Evolutionary conservation across 495 filamentous ascomycete species (phyloP), one percentile per base, ranked within the genome.

Genomic region (Aspergillus bridgeri): DNA sequence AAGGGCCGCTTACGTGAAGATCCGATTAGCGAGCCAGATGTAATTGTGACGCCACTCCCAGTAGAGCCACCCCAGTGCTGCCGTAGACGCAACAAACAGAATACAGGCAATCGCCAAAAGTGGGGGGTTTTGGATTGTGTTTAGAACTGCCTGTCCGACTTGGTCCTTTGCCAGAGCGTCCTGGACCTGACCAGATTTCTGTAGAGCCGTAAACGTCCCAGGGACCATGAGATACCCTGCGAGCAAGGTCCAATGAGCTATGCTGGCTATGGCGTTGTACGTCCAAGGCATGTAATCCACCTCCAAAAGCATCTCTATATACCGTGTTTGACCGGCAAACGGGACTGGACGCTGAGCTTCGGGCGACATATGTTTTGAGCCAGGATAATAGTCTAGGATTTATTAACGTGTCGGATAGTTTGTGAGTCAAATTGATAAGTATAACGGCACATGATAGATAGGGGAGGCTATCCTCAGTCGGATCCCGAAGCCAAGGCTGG

Each of bases 201-300:
- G 52, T 21, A 73, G 49, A 13, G 60, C 65, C 17, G 65, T 72
- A 52, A 75, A 76, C 0, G 63, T 76, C 3, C 69, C 67, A 2
- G 73, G 73, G 13, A 73, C 57, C 4, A 74, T 62, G 19, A 76
- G 60, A 59, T 72, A 75, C 1, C 70, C 67, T 2, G 72, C 67
- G 24, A 75, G 60, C 2, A 75, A 58, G 19, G 73, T 60, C 73
- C 65, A 74, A 3, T 71, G 63, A 22, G 59, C 67, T 43, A 58
- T 57, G 48, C 64, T 59, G 17, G 72, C 66, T 23, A 73, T 57
- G 18, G 71, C 50, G 52, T 69, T 72, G 60, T 71, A 60, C 18
- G 60, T 45, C 45, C 50, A 58, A 3, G 66, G 62, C n/a, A 71
- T 62, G 15, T 48, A 42, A 18, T 54, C 45, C 6, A 55, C 51